These are phyloP conservation scores for Penicillium subrubescens DNA, from an alignment of 495 filamentous ascomycete species.

Conservation along the genomic window DNA sequence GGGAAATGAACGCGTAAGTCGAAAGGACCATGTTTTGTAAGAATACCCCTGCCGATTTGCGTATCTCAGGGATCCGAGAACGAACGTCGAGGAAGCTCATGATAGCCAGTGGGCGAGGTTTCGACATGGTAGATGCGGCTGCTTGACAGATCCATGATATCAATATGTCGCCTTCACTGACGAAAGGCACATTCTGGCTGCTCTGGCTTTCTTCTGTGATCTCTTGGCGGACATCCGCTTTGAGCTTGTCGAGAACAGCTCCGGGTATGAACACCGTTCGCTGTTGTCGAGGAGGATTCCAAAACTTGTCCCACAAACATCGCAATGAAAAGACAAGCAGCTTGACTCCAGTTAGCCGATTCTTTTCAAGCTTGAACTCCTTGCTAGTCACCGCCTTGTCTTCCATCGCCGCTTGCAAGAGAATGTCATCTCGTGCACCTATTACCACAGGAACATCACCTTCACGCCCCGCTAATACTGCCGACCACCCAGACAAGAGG, in stretches of 20 bases:
- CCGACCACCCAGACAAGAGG: constrained; percentile 22
- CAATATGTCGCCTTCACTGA: constrained; percentile 22
- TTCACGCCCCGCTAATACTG: constrained; percentile 21
- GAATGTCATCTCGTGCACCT: constrained; percentile 21
- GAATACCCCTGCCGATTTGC: constrained; percentile 14
- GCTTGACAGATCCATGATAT: constrained; percentile 16
- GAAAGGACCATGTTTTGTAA: constrained; percentile 25
- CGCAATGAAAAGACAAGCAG: constrained; percentile 13
- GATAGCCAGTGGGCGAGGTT: constrained; percentile 13
- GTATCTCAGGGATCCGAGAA: constrained; percentile 14
- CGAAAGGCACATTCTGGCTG: constrained; percentile 4
- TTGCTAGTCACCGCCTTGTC: neutral
- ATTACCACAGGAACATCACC: constrained; percentile 20
- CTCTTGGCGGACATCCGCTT: neutral
- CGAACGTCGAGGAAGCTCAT: constrained; percentile 16
- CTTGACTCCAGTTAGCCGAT: constrained; percentile 5
- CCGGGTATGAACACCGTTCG: constrained; percentile 15
- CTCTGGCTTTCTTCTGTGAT: neutral
- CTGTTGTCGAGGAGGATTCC: constrained; percentile 6
- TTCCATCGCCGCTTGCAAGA: constrained; percentile 4
- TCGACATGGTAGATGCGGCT: constrained; percentile 10
- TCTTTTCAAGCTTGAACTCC: constrained; percentile 9
- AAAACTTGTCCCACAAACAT: constrained; percentile 17
- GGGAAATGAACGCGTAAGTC: constrained; percentile 20
- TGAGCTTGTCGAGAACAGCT: constrained; percentile 4